phyloP scores from a whole-genome alignment of 441 rosid genomes.

The Omphalea diandra region DNA sequence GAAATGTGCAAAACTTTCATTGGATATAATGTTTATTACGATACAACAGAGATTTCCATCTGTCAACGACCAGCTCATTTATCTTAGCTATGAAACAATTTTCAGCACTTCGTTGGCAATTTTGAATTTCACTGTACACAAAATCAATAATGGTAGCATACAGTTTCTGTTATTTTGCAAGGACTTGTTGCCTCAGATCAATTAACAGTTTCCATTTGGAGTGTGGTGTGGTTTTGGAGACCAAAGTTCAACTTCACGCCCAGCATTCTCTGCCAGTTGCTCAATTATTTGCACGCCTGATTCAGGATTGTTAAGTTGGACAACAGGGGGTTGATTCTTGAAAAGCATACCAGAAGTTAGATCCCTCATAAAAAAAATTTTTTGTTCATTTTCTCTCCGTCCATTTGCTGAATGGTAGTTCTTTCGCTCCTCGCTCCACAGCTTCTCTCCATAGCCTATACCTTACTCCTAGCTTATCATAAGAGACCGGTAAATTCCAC shows the following conservation, averaged over 20 bases:
- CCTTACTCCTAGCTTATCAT: constrained; percentile 91
- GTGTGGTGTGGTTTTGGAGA: constrained; percentile 8
- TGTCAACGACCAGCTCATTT: not conserved
- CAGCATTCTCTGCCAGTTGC: not conserved
- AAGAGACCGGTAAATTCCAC: constrained; percentile 85
- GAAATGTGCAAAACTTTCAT: not conserved
- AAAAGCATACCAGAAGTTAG: constrained; percentile 20
- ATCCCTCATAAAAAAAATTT: not conserved
- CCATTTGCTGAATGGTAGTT: constrained; percentile 56
- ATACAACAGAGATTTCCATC: constrained; percentile 12
- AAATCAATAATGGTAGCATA: constrained; percentile 30
- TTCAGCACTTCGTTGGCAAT: constrained; percentile 1
- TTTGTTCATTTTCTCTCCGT: constrained; percentile 31
- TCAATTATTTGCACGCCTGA: constrained; percentile 19
- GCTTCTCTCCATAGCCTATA: constrained; percentile 87
- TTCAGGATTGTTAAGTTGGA: constrained; percentile 9
- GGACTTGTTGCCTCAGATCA: constrained; percentile 33
- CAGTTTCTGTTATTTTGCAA: constrained; percentile 37
- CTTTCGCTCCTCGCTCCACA: constrained; percentile 62
- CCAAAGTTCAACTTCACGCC: constrained; percentile 11
- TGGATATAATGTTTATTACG: not conserved
- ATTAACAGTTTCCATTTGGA: constrained; percentile 33
- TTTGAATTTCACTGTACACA: constrained; percentile 45
- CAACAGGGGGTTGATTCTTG: not conserved
- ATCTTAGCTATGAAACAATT: not conserved